phyloP scores from a whole-genome alignment of 805 yeast species.

The Candida quercuum region DNA sequence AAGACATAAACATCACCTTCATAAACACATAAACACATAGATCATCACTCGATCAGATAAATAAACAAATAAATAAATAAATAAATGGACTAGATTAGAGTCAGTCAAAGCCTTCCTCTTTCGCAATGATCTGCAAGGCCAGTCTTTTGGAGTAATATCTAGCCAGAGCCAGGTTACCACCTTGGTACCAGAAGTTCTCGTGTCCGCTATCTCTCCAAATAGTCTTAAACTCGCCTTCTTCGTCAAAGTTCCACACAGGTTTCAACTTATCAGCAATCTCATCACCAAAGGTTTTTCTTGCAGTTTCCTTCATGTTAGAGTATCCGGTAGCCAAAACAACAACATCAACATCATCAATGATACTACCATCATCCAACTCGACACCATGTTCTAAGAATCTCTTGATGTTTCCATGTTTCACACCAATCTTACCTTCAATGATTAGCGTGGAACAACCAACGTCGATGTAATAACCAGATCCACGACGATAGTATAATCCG shows the following conservation, averaged over 20 bases:
- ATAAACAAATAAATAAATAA: neutral
- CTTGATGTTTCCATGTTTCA: slow-evolving; percentile 32
- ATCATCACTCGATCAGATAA: neutral
- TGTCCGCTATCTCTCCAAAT: slow-evolving; percentile 36
- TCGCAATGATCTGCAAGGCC: slow-evolving; percentile 37
- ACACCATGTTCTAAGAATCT: slow-evolving; percentile 34
- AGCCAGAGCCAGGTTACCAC: slow-evolving; percentile 36
- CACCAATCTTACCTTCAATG: slow-evolving; percentile 32
- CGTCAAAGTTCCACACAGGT: slow-evolving; percentile 39
- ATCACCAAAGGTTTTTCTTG: slow-evolving; percentile 32
- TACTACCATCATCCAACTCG: slow-evolving; percentile 33
- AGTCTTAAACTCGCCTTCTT: slow-evolving; percentile 37
- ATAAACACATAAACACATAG: neutral
- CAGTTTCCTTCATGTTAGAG: slow-evolving; percentile 37
- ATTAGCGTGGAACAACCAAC: slow-evolving; percentile 38
- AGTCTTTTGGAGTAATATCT: slow-evolving; percentile 34
- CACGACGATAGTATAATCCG: slow-evolving; percentile 34
- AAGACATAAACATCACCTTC: too few species aligned
- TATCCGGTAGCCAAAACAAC: slow-evolving; percentile 43
- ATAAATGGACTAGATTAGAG: neutral
- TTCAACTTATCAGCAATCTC: slow-evolving; percentile 29
- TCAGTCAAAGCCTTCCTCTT: slow-evolving; percentile 20
- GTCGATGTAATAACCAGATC: slow-evolving; percentile 43
- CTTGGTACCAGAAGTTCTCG: slow-evolving; percentile 36
- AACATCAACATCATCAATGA: slow-evolving; percentile 29